A percentile compares a stretch with the other conserved stretches of the same genome.
Evolutionary conservation across 2,329 filamentous ascomycete species (phyloP).

Genomic region (Delphinella strobiligena): DNA sequence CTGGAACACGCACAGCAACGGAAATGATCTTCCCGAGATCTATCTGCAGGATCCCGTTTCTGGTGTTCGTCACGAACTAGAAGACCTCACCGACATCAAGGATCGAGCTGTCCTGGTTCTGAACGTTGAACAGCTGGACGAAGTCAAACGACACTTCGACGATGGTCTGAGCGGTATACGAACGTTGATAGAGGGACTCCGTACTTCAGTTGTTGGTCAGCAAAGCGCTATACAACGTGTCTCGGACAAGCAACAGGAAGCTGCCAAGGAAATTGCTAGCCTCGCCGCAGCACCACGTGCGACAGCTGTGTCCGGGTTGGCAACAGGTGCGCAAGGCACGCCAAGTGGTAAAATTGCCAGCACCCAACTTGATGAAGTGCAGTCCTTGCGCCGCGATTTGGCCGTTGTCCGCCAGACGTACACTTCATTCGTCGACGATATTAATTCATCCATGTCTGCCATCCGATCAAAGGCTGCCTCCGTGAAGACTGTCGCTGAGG

Average conservation of each 20-base stretch:
- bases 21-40: slow-evolving; percentile 85
- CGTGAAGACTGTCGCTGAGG: slow-evolving; percentile 64
- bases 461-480: slow-evolving; percentile 71
- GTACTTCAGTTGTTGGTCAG: slow-evolving; percentile 73
- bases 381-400: slow-evolving; percentile 73
- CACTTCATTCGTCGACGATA: slow-evolving; percentile 77
- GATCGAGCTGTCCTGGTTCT: slow-evolving; percentile 90
- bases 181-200: slow-evolving; percentile 74
- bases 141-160: slow-evolving; percentile 93
- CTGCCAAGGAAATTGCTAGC: slow-evolving; percentile 72
- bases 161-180: slow-evolving; percentile 75
- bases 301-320: slow-evolving; percentile 11
- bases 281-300: slow-evolving; percentile 39
- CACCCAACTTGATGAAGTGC: slow-evolving; percentile 63
- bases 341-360: slow-evolving; percentile 28
- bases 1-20: slow-evolving; percentile 95
- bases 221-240: slow-evolving; percentile 71
- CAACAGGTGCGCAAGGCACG: background rate
- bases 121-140: slow-evolving; percentile 85
- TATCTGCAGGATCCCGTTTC: slow-evolving; percentile 95
- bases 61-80: slow-evolving; percentile 90
- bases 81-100: slow-evolving; percentile 86
- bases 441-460: slow-evolving; percentile 74
- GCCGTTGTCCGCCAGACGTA: slow-evolving; percentile 90
- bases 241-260: slow-evolving; percentile 80